Evolutionary conservation across 2,329 filamentous ascomycete genomes (phyloP).

Genomic region (Paecilomyces fulvus): DNA sequence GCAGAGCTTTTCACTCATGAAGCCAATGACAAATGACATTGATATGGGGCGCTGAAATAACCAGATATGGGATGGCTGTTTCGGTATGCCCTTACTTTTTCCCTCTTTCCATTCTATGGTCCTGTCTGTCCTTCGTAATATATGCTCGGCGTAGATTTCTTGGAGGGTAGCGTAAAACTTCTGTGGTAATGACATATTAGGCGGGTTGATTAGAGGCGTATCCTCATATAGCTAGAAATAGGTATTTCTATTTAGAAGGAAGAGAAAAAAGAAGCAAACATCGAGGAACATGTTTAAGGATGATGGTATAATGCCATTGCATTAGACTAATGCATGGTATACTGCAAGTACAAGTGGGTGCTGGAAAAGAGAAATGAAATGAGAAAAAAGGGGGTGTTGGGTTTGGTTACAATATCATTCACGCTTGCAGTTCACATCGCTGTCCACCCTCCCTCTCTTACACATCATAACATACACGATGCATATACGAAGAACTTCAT

Average conservation of each 20-base stretch:
- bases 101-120: neutral
- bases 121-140: neutral
- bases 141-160: neutral
- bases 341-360: neutral
- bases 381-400: neutral
- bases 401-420: neutral
- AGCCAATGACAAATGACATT: conserved; percentile 1
- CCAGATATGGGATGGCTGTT: neutral
- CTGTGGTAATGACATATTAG: neutral
- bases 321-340: neutral
- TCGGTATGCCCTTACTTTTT: neutral
- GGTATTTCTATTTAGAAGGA: too few species aligned
- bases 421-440: neutral
- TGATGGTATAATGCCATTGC: neutral
- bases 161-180: neutral
- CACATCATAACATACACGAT: neutral
- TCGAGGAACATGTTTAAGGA: neutral
- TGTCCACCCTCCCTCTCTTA: neutral
- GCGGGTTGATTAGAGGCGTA: neutral
- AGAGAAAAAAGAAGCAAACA: neutral
- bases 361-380: neutral
- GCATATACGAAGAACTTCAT: neutral
- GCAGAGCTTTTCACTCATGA: conserved; percentile 1
- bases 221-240: too few species aligned
- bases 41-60: neutral